Conservation (phyloP, 495 filamentous ascomycete genomes). For the Saxophila tyrrhenica region DNA sequence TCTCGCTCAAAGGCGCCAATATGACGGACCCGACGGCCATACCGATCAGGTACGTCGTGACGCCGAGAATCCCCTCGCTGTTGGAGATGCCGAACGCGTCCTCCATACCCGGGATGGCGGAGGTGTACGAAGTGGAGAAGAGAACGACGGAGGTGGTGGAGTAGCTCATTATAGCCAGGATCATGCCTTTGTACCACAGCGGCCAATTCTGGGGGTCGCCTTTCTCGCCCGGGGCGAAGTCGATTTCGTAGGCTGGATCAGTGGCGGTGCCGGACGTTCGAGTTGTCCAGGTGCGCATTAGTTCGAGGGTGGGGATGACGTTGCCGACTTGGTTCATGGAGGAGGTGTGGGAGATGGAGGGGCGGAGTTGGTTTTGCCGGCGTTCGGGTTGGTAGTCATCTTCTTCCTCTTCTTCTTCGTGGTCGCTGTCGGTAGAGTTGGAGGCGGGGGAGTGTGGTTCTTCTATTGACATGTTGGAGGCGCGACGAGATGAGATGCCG, state of each 20-base stretch:
- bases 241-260: slow-evolving; percentile 61
- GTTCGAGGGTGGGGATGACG: slow-evolving; percentile 1
- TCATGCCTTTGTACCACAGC: slow-evolving; percentile 51
- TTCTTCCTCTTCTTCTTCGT: not conserved
- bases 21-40: slow-evolving; percentile 62
- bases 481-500: not conserved
- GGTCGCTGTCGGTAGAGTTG: not conserved
- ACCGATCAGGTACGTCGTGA: slow-evolving; percentile 70
- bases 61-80: slow-evolving; percentile 55
- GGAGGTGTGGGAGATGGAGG: slow-evolving; percentile 4
- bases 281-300: not conserved
- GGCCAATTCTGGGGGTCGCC: slow-evolving; percentile 71
- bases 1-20: slow-evolving; percentile 64
- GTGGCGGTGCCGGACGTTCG: not conserved
- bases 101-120: slow-evolving; percentile 54
- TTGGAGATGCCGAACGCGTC: slow-evolving; percentile 50
- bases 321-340: slow-evolving; percentile 9
- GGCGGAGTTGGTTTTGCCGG: not conserved
- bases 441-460: not conserved
- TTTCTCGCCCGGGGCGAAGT: slow-evolving; percentile 53
- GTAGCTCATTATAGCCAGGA: slow-evolving; percentile 55
- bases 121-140: slow-evolving; percentile 78
- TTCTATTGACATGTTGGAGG: slow-evolving; percentile 1
- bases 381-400: not conserved
- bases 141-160: slow-evolving; percentile 66